phyloP scores from a whole-genome alignment of 1,284 basidiomycete species.

The Ceratobasidium sp. region DNA sequence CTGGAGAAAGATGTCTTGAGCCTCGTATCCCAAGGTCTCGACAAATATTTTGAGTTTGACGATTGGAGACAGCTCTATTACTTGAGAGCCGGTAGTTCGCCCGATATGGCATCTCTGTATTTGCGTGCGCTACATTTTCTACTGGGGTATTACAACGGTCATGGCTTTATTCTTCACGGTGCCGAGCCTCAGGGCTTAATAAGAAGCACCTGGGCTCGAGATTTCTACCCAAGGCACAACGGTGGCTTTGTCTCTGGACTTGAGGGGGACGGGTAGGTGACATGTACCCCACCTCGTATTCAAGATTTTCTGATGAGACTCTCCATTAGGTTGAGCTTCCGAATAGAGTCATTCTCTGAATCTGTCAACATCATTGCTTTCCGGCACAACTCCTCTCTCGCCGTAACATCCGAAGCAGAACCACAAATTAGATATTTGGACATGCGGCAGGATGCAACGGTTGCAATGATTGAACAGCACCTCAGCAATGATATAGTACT shows the following conservation, averaged over 20 bases:
- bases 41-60: background rate
- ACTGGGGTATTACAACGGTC: background rate
- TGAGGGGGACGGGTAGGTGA: background rate
- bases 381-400: background rate
- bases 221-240: background rate
- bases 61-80: background rate
- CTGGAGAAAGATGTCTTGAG: background rate
- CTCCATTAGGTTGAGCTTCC: background rate
- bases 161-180: background rate
- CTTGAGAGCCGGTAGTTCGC: background rate
- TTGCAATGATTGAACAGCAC: background rate
- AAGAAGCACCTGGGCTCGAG: background rate
- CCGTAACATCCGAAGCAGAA: background rate
- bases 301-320: background rate
- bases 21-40: background rate
- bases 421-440: background rate
- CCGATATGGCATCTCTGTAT: conserved; percentile 2
- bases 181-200: background rate
- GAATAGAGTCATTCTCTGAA: background rate
- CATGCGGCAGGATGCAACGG: background rate
- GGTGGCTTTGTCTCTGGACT: background rate
- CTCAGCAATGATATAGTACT: background rate
- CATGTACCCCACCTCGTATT: background rate
- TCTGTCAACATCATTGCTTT: background rate
- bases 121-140: conserved; percentile 4